These are phyloP conservation scores for Mallotus nudiflorus DNA, from an alignment of 345 rosid species.

Conservation along the genomic window DNA sequence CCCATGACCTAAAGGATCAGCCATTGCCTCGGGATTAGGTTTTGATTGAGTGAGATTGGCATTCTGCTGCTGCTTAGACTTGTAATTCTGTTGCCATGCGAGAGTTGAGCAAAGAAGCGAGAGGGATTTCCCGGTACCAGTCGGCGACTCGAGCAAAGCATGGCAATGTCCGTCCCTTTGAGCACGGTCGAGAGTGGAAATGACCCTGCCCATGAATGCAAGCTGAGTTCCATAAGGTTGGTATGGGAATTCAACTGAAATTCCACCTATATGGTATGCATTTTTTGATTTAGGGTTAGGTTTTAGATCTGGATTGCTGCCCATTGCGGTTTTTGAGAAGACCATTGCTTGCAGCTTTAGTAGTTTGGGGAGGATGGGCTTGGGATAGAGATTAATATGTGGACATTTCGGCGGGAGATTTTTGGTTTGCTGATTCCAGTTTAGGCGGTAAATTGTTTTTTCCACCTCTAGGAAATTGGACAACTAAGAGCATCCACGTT, in stretches of 20 bases:
- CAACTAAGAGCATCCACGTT: too few relatives aligned
- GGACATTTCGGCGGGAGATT: slow-evolving; percentile 3
- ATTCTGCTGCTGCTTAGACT: slow-evolving; percentile 36
- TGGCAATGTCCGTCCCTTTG: slow-evolving; percentile 80
- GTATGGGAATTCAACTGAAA: slow-evolving; percentile 83
- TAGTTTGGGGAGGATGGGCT: neutral
- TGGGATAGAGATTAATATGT: neutral
- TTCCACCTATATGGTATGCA: slow-evolving; percentile 63
- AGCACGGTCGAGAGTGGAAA: slow-evolving; percentile 89
- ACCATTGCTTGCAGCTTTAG: slow-evolving; percentile 44
- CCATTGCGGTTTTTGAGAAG: slow-evolving; percentile 17
- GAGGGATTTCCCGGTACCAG: slow-evolving; percentile 97
- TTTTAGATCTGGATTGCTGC: slow-evolving; percentile 21
- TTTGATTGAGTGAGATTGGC: slow-evolving; percentile 47
- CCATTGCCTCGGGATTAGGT: slow-evolving; percentile 60
- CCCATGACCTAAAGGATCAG: slow-evolving; percentile 81
- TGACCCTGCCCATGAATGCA: slow-evolving; percentile 91
- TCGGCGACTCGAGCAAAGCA: slow-evolving; percentile 93
- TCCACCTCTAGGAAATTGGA: too few relatives aligned
- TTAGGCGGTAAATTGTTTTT: slow-evolving; percentile 1
- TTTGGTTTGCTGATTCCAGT: neutral
- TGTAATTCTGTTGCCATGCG: slow-evolving; percentile 81
- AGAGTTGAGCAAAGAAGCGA: slow-evolving; percentile 91
- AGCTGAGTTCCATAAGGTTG: slow-evolving; percentile 95
- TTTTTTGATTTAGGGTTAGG: slow-evolving; percentile 43